A percentile compares a stretch with the other conserved stretches of the same genome.
phyloP scores from a whole-genome alignment of 345 rosid species.

The Boechera retrofracta region DNA sequence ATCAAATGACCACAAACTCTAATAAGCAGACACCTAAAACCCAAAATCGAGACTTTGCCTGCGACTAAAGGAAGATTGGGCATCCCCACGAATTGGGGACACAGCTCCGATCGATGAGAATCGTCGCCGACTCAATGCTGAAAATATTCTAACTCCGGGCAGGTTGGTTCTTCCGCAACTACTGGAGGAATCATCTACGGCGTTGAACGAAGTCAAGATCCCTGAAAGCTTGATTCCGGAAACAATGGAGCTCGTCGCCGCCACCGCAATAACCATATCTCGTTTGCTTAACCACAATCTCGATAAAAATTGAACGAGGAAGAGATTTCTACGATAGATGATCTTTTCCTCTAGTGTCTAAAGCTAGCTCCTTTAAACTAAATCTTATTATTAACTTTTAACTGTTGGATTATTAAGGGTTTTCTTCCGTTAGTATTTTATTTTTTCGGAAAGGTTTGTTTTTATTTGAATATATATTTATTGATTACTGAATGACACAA shows the following conservation, averaged over 20 bases:
- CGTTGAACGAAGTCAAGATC: slow-evolving; percentile 27
- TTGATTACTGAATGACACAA: neutral
- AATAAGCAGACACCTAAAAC: neutral
- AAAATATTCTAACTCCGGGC: neutral
- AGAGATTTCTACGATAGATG: neutral
- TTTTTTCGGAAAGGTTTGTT: neutral
- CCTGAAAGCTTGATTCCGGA: slow-evolving; percentile 37
- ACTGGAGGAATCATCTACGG: slow-evolving; percentile 4
- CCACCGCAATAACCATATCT: neutral
- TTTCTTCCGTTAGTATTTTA: neutral
- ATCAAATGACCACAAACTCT: slow-evolving; percentile 6
- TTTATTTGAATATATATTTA: neutral
- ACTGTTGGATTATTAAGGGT: neutral
- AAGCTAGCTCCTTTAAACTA: slow-evolving; percentile 2
- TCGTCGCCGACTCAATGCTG: slow-evolving; percentile 28
- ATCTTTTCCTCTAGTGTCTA: neutral
- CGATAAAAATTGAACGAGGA: slow-evolving; percentile 1
- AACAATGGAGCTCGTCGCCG: slow-evolving; percentile 37
- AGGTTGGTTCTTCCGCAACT: slow-evolving; percentile 26
- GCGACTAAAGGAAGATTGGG: slow-evolving; percentile 18
- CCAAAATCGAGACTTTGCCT: slow-evolving; percentile 21
- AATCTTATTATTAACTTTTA: neutral
- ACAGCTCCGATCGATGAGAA: slow-evolving; percentile 21
- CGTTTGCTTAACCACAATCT: neutral
- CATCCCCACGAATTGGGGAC: slow-evolving; percentile 8